Evolutionary conservation across 208 protist species (phyloP), one percentile per base, ranked within the genome.

Genomic region (Angomonas ambiguus): DNA sequence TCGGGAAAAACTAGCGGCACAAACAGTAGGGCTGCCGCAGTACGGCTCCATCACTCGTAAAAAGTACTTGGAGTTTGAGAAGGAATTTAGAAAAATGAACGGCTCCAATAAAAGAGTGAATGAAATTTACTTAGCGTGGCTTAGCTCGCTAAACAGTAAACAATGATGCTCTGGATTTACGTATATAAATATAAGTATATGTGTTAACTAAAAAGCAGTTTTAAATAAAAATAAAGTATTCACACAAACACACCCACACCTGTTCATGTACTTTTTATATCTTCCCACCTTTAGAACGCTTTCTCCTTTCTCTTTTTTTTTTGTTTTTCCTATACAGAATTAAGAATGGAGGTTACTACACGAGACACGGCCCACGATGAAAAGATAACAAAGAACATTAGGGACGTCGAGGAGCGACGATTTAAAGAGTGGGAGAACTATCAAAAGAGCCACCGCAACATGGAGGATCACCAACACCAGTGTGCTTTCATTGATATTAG

Each of bases 391-490:
- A 45, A 45, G 16, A 45, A 45, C 27, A 56, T 27, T 5, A 56
- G 11, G 38, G 83, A 93, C 66, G 84, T 91, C 28, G 87, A 91
- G 53, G 83, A 93, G 74, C 79, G 90, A 0, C 85, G 90, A 1
- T 51, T 90, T 24, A 95, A 93, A 71, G 87, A 95, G 65, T 93
- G 87, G 85, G 86, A 91, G 35, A 92, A 95, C 74, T 93, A 93
- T 51, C 90, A 93, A 55, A 66, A 74, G 30, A 88, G 80, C 55
- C 85, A 95, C 58, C 79, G 87, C 2, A 82, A 77, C 5, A 77
- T 81, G n/a, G 83, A 93, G 25, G 85, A 92, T 58, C 85, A 84
- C 34, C 71, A 83, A n/a, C 67, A 74, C 16, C 84, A 72, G 49
- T 77, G 79, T 13, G 82, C 85, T 10, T 97, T 92, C 33, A 66